Percentiles rank a stretch among this genome's conserved stretches.
These are phyloP conservation scores for Carex myosuroides DNA, from an alignment of 176 grass and related monocot species.

Conservation along the genomic window DNA sequence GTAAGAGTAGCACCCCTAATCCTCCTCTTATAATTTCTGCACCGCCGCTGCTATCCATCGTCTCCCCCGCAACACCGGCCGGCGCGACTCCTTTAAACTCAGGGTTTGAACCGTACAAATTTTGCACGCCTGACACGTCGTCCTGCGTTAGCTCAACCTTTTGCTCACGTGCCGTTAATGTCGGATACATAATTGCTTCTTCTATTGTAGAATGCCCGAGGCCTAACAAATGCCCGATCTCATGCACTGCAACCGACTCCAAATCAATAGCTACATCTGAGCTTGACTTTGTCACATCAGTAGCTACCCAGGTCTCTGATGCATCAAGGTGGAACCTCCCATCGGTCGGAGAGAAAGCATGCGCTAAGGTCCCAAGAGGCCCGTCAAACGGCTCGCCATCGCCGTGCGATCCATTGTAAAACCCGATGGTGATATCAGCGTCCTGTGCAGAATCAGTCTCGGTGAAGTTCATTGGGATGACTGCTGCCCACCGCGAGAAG, in stretches of 20 bases:
- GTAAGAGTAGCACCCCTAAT: conserved; percentile 17
- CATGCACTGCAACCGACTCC: conserved; percentile 93
- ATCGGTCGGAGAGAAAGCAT: conserved; percentile 84
- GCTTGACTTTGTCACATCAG: conserved; percentile 20
- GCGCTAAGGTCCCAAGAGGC: conserved; percentile 67
- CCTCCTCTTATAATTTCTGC: background rate
- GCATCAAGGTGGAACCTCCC: conserved; percentile 91
- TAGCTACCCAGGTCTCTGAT: conserved; percentile 65
- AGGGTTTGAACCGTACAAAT: conserved; percentile 69
- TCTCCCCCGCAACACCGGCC: conserved; percentile 40
- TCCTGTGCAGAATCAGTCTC: conserved; percentile 26
- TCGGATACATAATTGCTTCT: conserved; percentile 77
- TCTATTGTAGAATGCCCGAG: conserved; percentile 53
- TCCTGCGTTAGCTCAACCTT: conserved; percentile 66
- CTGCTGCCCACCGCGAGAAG: conserved; percentile 61
- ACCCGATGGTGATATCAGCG: conserved; percentile 76
- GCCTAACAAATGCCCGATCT: conserved; percentile 91
- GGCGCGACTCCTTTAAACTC: conserved; percentile 50
- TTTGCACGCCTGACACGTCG: conserved; percentile 66
- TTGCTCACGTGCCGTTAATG: conserved; percentile 40
- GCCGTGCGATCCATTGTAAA: conserved; percentile 57
- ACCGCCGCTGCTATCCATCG: conserved; percentile 36
- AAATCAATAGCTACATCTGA: conserved; percentile 55
- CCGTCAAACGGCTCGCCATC: conserved; percentile 89
- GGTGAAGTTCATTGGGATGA: conserved; percentile 64